phyloP scores from a whole-genome alignment of 2,329 filamentous ascomycete species.

The Fusarium foetens region DNA sequence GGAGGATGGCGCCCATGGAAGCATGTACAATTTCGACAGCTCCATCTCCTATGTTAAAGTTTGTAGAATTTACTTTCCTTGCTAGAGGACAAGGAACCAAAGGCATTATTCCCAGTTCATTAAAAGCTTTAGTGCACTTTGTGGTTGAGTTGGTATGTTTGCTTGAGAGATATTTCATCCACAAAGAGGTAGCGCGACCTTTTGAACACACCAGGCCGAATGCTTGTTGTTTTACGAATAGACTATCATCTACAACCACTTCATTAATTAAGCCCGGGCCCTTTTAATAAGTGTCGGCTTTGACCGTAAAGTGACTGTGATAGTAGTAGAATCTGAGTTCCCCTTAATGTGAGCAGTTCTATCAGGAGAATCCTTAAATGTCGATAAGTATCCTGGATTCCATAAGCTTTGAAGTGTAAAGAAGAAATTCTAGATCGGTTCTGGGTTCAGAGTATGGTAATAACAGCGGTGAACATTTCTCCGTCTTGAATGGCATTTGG shows the following conservation, averaged over 20 bases:
- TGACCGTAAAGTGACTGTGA: not conserved
- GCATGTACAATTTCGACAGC: not conserved
- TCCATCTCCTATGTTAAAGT: slow-evolving; percentile 7
- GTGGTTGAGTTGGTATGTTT: not conserved
- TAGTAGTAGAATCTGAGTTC: not conserved
- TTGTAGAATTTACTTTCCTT: slow-evolving; percentile 8
- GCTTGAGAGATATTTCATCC: too few relatives aligned
- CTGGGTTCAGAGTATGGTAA: not conserved
- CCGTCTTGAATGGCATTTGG: not conserved
- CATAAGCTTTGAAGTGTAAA: not conserved
- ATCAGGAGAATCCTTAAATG: not conserved
- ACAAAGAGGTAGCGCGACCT: not conserved
- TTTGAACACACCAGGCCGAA: not conserved
- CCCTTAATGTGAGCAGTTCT: not conserved
- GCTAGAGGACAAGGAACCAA: not conserved
- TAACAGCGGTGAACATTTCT: not conserved
- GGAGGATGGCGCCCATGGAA: not conserved
- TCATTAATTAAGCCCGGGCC: not conserved
- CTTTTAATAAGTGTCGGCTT: not conserved
- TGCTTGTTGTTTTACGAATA: not conserved
- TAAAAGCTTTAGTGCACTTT: not conserved
- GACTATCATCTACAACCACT: not conserved
- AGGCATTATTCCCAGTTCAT: not conserved
- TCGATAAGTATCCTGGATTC: not conserved
- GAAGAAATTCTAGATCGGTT: not conserved